A percentile compares a stretch with the other conserved stretches of the same genome.
These are phyloP conservation scores for Termitomyces sp. DNA, from an alignment of 768 basidiomycete species.

Conservation along the genomic window DNA sequence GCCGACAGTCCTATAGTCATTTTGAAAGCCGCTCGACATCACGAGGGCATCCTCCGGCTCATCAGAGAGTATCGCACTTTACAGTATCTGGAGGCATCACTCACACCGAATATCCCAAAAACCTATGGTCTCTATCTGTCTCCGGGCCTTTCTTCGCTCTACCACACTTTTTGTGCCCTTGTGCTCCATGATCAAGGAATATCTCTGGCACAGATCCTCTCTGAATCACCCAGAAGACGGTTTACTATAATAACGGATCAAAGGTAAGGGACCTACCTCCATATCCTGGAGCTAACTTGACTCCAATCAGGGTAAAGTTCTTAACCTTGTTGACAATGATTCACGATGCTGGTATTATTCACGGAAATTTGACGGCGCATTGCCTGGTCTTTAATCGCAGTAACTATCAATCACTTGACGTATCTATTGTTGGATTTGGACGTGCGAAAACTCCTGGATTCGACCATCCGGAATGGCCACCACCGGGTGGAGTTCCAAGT, in stretches of 20 bases:
- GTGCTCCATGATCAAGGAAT: neutral
- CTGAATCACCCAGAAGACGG: neutral
- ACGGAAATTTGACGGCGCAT: neutral
- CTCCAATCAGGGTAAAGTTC: neutral
- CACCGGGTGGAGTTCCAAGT: neutral
- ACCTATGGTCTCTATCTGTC: neutral
- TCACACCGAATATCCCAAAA: neutral
- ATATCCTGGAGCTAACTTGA: neutral
- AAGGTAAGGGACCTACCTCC: neutral
- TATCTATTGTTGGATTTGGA: neutral
- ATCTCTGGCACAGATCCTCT: neutral
- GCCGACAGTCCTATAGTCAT: neutral
- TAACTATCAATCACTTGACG: neutral
- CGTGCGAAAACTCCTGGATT: neutral
- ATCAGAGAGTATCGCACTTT: neutral
- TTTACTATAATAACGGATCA: neutral
- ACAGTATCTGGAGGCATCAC: neutral
- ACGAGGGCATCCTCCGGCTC: neutral
- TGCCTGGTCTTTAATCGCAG: neutral
- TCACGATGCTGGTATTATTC: neutral
- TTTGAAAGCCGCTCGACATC: neutral
- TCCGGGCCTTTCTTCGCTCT: neutral
- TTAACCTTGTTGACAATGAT: neutral
- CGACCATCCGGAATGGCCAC: neutral
- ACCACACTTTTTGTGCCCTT: neutral